Conservation (phyloP, 345 rosid genomes). For the Adansonia digitata region DNA sequence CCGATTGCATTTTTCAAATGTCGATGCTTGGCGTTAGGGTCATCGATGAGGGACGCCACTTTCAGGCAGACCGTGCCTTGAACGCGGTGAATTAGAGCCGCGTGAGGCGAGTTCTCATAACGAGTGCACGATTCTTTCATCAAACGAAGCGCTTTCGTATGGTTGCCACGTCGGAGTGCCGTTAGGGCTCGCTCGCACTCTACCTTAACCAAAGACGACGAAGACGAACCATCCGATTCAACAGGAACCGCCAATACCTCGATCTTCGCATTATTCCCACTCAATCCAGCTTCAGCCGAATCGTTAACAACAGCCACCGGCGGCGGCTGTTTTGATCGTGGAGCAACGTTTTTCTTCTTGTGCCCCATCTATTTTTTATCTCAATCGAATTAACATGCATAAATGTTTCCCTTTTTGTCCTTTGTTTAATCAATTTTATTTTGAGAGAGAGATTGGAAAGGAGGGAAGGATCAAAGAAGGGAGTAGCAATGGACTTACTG, state of each 20-base stretch:
- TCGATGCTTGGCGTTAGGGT: conserved; percentile 63
- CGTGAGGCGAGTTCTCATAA: conserved; percentile 41
- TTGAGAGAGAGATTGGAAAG: neutral
- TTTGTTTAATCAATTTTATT: neutral
- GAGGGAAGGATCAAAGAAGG: neutral
- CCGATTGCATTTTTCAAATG: conserved; percentile 67
- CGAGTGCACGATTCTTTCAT: conserved; percentile 68
- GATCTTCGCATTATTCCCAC: conserved; percentile 21
- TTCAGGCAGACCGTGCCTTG: conserved; percentile 77
- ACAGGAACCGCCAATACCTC: conserved; percentile 22
- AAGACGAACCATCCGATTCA: conserved; percentile 29
- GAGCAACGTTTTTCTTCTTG: conserved; percentile 55
- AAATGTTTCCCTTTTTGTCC: neutral
- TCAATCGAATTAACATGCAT: conserved; percentile 35
- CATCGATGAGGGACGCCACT: conserved; percentile 74
- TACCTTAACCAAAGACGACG: conserved; percentile 42
- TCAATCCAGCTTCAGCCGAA: conserved; percentile 4
- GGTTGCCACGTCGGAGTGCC: conserved; percentile 80
- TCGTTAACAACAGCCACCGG: neutral
- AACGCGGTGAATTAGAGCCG: conserved; percentile 65
- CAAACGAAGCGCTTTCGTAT: conserved; percentile 73
- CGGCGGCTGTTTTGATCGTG: conserved; percentile 51
- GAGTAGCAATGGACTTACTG: conserved; percentile 21
- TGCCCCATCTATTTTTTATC: conserved; percentile 62
- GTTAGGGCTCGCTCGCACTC: conserved; percentile 88